Evolutionary conservation across 169 alveolate species (phyloP), one percentile per base, ranked within the genome.

Genomic region (Pseudocohnilembus persalinus): DNA sequence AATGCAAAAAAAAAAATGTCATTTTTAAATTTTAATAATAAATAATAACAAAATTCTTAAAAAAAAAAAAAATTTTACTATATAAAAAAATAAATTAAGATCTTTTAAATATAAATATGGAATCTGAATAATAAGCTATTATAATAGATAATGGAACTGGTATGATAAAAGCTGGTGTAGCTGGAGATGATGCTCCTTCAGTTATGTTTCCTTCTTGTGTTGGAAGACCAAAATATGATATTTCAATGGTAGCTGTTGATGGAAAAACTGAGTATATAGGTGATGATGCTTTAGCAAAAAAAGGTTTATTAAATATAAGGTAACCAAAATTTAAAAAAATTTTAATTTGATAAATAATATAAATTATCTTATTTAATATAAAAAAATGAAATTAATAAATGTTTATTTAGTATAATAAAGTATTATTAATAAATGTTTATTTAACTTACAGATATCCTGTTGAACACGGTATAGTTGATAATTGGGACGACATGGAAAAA

Each of bases 81-180:
- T 20, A 49, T 49, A 11, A 49, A 49, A 11, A 49, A 49, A 49
- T 49, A 49, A 11, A 49, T 49, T 49, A 49, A 11, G n/a, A n/a
- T n/a, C n/a, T n/a, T n/a, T n/a, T n/a, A n/a, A n/a, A 11, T 20
- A 49, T 73, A 6, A 73, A 73, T 65, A 81, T 81, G 80, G 94
- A 87, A 73, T 92, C 87, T 31, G 89, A 81, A 63, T 74, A 83
- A 24, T 88, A 87, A 11, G 78, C 73, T 74, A 85, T 93, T 65
- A 91, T 93, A 6, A 83, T 91, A 31, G 96, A 93, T 84, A 87
- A 89, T 72, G 96, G 96, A 80, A 87, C 95, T 49, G 95, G 95
- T 35, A 82, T 81, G 74, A 77, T 87, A 76, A 93, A 93, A 77
- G 94, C 93, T 29, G 96, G 96, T 31, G 88, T 91, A 76, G 90